Evolutionary conservation across 371 early-diverging fungal species (phyloP).

Genomic region (Mortierella sp.): DNA sequence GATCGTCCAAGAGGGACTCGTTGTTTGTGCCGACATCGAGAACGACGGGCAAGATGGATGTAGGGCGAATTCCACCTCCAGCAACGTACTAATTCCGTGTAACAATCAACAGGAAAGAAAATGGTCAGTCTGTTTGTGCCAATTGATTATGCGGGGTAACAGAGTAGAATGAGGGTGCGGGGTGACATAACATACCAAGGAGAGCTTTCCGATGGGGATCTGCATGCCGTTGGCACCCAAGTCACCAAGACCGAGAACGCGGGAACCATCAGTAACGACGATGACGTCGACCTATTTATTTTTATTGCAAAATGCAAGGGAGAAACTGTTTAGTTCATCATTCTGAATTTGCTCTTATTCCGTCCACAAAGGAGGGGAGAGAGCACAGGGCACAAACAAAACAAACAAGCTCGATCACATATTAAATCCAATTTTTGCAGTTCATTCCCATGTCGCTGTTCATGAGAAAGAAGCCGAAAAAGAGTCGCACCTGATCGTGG

Average conservation of each 20-base stretch:
- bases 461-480: not conserved
- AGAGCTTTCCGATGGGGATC: slow-evolving; percentile 72
- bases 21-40: slow-evolving; percentile 79
- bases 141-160: not conserved
- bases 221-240: slow-evolving; percentile 82
- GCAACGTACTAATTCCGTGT: slow-evolving; percentile 62
- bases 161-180: not conserved
- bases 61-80: slow-evolving; percentile 76
- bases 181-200: slow-evolving; percentile 34
- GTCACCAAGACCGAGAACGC: slow-evolving; percentile 77
- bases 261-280: slow-evolving; percentile 78
- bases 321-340: slow-evolving; percentile 12
- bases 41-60: slow-evolving; percentile 73
- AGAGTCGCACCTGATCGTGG: slow-evolving; percentile 46
- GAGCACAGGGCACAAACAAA: slow-evolving; percentile 50
- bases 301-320: not conserved
- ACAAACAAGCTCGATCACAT: not conserved
- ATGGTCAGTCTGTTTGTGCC: not conserved
- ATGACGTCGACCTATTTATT: slow-evolving; percentile 66
- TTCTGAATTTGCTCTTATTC: not conserved
- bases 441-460: not conserved
- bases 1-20: slow-evolving; percentile 68
- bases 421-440: not conserved
- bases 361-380: slow-evolving; percentile 10
- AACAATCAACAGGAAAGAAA: not conserved